Percentiles rank a stretch among this genome's conserved stretches.
phyloP scores from a whole-genome alignment of 148 eudicot species.

The Limonium bicolor region DNA sequence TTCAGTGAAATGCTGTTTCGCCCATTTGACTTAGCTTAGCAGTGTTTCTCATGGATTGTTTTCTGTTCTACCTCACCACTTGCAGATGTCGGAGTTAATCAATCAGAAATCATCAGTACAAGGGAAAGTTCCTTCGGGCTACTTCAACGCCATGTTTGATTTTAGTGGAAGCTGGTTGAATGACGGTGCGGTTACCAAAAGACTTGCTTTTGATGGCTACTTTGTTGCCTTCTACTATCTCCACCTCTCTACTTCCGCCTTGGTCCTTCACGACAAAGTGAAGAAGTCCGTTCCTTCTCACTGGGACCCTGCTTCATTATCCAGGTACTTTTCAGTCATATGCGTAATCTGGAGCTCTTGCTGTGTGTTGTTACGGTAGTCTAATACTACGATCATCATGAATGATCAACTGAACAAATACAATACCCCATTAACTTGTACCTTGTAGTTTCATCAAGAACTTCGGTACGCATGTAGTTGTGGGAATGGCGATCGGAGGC shows the following conservation, averaged over 20 bases:
- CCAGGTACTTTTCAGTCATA: conserved; percentile 73
- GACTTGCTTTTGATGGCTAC: conserved; percentile 89
- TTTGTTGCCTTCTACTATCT: conserved; percentile 72
- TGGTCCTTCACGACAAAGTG: conserved; percentile 65
- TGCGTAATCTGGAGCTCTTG: no score
- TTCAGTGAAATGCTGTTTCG: no score
- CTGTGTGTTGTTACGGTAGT: no score
- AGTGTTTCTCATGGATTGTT: no score
- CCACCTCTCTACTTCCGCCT: conserved; percentile 65
- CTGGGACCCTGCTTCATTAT: conserved; percentile 77
- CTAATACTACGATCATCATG: no score
- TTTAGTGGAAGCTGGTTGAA: conserved; percentile 75
- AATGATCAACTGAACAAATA: no score
- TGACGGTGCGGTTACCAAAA: conserved; percentile 67
- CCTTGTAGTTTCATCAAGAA: conserved; percentile 74
- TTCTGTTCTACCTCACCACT: no score
- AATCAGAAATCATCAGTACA: conserved; percentile 71
- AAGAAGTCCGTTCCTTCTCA: conserved; percentile 84
- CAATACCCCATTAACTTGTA: conserved; percentile 18
- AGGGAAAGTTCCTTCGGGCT: conserved; percentile 95
- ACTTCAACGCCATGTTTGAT: conserved; percentile 75
- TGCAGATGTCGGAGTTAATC: conserved; percentile 94
- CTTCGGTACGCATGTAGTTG: conserved; percentile 83
- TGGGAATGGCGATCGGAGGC: conserved; percentile 90
- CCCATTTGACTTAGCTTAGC: no score